Evolutionary conservation across 257 asterid species (phyloP).

Genomic region (Plantago elongata): DNA sequence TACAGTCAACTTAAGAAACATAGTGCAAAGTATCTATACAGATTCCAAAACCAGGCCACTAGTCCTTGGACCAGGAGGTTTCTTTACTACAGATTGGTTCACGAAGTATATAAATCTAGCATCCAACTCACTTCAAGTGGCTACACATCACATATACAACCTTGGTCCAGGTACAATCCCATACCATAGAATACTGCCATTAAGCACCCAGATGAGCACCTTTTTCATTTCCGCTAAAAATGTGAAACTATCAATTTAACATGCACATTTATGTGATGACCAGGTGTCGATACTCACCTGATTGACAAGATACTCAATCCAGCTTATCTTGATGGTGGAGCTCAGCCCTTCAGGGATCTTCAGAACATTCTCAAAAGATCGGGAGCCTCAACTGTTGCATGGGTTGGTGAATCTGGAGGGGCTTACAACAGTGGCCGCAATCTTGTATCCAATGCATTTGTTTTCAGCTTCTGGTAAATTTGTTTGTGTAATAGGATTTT

Average conservation of each 20-base stretch:
- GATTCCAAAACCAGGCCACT: constrained; percentile 43
- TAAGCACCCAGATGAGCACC: no score
- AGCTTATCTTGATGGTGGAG: constrained; percentile 55
- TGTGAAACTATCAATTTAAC: no score
- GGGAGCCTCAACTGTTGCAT: constrained; percentile 42
- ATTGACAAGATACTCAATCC: constrained; percentile 73
- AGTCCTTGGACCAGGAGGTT: constrained; percentile 83
- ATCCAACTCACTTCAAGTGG: constrained; percentile 50
- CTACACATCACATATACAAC: constrained; percentile 84
- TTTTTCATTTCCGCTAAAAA: no score
- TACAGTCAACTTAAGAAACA: constrained; percentile 33
- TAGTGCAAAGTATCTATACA: constrained; percentile 49
- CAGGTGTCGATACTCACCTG: constrained; percentile 65
- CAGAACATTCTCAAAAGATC: constrained; percentile 37
- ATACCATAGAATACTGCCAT: background rate
- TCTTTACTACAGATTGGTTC: constrained; percentile 65
- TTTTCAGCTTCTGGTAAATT: constrained; percentile 72
- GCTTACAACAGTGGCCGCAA: constrained; percentile 79
- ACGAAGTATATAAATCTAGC: constrained; percentile 36
- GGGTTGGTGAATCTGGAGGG: constrained; percentile 91
- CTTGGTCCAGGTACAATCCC: constrained; percentile 72
- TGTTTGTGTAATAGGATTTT: background rate
- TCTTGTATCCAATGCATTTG: constrained; percentile 71
- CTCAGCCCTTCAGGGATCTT: constrained; percentile 46
- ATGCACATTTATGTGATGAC: background rate